These are phyloP conservation scores for Podaxis carcinomalis DNA, from an alignment of 768 basidiomycete species.

Conservation along the genomic window DNA sequence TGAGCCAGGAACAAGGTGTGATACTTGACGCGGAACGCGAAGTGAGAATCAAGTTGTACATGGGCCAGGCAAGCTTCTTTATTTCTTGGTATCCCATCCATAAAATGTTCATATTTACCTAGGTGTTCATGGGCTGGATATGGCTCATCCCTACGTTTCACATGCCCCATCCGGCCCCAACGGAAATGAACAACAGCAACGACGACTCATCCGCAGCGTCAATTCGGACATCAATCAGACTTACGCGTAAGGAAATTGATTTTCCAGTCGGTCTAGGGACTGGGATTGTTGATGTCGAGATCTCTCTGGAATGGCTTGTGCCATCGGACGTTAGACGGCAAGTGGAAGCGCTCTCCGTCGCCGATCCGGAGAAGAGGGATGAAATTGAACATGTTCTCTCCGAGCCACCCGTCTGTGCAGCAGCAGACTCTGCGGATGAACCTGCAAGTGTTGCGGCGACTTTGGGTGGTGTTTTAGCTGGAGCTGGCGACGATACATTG, in stretches of 20 bases:
- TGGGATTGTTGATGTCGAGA: constrained; percentile 59
- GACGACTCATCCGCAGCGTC: constrained; percentile 13
- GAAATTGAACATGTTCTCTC: neutral
- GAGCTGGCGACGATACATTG: too few species aligned
- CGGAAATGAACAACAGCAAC: constrained; percentile 9
- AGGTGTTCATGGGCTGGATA: constrained; percentile 80
- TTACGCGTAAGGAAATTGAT: constrained; percentile 66
- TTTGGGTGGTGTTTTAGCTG: constrained; percentile 3
- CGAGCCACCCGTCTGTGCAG: constrained; percentile 14
- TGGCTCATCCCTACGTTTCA: constrained; percentile 89
- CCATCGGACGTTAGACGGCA: neutral
- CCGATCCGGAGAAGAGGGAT: constrained; percentile 18
- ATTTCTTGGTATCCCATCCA: neutral
- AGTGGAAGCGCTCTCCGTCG: neutral
- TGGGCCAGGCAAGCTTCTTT: constrained; percentile 50
- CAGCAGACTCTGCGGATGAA: constrained; percentile 21
- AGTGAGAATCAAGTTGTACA: constrained; percentile 66
- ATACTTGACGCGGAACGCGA: constrained; percentile 65
- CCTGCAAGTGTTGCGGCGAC: constrained; percentile 27
- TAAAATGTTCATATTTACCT: constrained; percentile 1
- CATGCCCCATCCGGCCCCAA: constrained; percentile 47
- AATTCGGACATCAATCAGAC: constrained; percentile 31
- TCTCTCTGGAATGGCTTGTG: constrained; percentile 51
- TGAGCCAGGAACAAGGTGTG: constrained; percentile 33
- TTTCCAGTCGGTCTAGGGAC: constrained; percentile 74